Base-by-base conservation (phyloP, 208 protist species). In the Leishmania martiniquensis region DNA sequence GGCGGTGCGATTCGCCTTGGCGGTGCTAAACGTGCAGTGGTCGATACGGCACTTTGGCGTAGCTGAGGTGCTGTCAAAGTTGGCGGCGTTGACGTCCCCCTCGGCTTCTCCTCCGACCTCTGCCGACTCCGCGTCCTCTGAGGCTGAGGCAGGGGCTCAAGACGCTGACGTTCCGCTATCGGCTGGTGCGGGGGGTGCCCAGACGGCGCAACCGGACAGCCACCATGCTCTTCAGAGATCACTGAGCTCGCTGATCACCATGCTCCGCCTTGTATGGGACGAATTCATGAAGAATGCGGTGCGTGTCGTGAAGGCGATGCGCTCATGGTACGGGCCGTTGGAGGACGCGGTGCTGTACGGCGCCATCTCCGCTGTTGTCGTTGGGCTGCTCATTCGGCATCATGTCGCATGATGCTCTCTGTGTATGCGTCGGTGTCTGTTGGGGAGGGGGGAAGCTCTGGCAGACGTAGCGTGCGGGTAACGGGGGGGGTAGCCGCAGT, bases 361-460 rank as follows among this genome's bases (percentile, higher is more conserved):
- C 32, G 71, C 85, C 20, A 55, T 79, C 15, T n/a, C 20, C n/a
- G 44, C 82, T n/a, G 68, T 87, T 72, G 82, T 88, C 59, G 17
- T 86, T 20, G 75, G 83, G n/a, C 55, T 90, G 52, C 74, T 93
- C 6, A n/a, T 93, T 15, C 84, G 89, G 13, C 86, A 91, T 49
- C 89, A 92, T 42, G 78, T 71, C 6, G 72, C 83, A 42, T 86
- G 70, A 29, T 39, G 15, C 22, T 22, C 54, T 45, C 52, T 22
- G 17, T 6, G 7, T 55, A 47, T 55, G 49, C 57, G 32, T 37
- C 32, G 15, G 29, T 59, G 32, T 72, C 22, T 54, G 42, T 44
- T 12, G 25, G 66, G 49, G 22, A 47, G 42, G 60, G 10, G 60
- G 60, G 29, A 42, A n/a, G n/a, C n/a, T n/a, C n/a, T n/a, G n/a